Evolutionary conservation across 768 basidiomycete genomes (phyloP).

Genomic region (Rhodotorula taiwanensis): DNA sequence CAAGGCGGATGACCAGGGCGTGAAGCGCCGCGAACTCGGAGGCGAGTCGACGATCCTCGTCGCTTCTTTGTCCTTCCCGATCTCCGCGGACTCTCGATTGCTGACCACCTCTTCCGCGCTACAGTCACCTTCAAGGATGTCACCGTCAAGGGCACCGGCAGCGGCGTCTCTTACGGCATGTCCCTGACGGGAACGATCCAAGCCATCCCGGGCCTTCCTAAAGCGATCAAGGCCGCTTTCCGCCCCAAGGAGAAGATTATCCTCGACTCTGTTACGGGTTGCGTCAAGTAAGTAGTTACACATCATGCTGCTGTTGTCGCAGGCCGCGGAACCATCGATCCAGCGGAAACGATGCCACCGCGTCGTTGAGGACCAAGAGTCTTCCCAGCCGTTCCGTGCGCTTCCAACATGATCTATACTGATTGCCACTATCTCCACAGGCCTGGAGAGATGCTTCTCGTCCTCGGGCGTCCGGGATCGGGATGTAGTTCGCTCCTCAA

Average conservation of each 20-base stretch:
- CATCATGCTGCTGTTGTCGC: background rate
- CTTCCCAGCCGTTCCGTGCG: no score
- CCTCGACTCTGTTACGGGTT: slow-evolving; percentile 59
- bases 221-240: slow-evolving; percentile 13
- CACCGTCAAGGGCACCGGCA: slow-evolving; percentile 22
- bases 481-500: slow-evolving; percentile 52
- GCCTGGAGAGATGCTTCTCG: slow-evolving; percentile 69
- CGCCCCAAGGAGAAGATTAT: slow-evolving; percentile 42
- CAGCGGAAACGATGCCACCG: no score
- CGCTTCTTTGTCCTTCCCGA: background rate
- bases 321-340: no score
- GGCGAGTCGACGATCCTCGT: background rate
- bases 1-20: slow-evolving; percentile 26
- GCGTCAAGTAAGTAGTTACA: slow-evolving; percentile 14
- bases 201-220: slow-evolving; percentile 17
- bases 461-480: slow-evolving; percentile 44
- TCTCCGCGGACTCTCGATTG: background rate
- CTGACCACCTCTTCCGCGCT: background rate
- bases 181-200: slow-evolving; percentile 16
- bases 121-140: slow-evolving; percentile 32
- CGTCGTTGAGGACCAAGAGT: no score
- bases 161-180: slow-evolving; percentile 19
- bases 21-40: slow-evolving; percentile 9
- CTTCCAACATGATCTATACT: no score
- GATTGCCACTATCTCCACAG: slow-evolving; percentile 29